These are phyloP conservation scores for Camillea tinctor DNA, from an alignment of 2,329 filamentous ascomycete species.

Conservation along the genomic window DNA sequence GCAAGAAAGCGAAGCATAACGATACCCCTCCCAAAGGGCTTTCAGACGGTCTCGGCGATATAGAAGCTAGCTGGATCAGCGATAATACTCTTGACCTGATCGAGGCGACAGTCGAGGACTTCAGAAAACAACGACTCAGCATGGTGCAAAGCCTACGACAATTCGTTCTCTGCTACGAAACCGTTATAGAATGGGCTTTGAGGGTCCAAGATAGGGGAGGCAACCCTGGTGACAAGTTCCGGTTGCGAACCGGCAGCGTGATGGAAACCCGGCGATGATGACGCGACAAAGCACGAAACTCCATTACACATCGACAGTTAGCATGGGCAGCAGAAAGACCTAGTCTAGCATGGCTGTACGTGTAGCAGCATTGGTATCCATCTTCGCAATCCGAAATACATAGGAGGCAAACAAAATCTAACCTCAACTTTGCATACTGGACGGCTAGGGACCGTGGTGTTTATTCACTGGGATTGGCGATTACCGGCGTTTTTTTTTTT, in stretches of 20 bases:
- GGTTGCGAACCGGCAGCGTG: constrained; percentile 34
- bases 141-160: constrained; percentile 96
- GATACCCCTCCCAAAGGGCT: constrained; percentile 2
- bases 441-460: background rate
- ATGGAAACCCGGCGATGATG: constrained; percentile 26
- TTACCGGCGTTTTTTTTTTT: background rate
- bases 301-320: background rate
- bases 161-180: constrained; percentile 96
- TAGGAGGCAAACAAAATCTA: background rate
- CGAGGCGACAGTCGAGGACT: constrained; percentile 85
- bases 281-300: background rate
- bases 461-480: background rate
- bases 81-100: constrained; percentile 75
- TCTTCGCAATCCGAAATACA: background rate
- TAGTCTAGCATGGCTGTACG: background rate
- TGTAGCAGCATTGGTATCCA: background rate
- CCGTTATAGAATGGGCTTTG: constrained; percentile 80
- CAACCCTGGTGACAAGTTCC: constrained; percentile 18
- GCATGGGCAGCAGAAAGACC: background rate
- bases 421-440: background rate
- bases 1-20: constrained; percentile 15
- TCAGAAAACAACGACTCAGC: constrained; percentile 81
- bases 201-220: constrained; percentile 42
- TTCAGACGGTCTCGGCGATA: constrained; percentile 7
- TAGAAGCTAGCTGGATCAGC: constrained; percentile 64